Evolutionary conservation across 2,329 filamentous ascomycete genomes (phyloP).

Genomic region (Lizonia empirigonia): DNA sequence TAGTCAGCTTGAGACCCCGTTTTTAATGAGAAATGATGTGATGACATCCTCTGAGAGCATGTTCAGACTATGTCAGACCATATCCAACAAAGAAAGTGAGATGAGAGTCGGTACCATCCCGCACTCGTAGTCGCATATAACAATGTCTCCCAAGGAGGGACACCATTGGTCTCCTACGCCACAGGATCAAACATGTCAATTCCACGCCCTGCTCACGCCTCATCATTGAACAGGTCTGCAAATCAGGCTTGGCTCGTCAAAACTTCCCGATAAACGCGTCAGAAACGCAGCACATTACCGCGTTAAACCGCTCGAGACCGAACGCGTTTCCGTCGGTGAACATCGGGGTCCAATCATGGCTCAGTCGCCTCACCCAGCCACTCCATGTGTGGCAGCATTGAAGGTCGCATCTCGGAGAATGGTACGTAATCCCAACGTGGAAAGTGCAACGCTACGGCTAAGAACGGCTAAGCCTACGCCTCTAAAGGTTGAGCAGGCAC

Average conservation of each 20-base stretch:
- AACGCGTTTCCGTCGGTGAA: constrained; percentile 13
- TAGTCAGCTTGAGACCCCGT: too few relatives aligned
- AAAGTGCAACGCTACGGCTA: constrained; percentile 10
- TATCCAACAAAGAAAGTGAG: too few relatives aligned
- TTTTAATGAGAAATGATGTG: too few relatives aligned
- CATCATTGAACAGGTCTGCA: not conserved
- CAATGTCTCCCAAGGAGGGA: too few relatives aligned
- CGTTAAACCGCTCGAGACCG: constrained; percentile 14
- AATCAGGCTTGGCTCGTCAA: constrained; percentile 7
- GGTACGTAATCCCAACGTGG: constrained; percentile 13
- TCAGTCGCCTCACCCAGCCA: constrained; percentile 5
- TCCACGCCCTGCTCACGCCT: not conserved
- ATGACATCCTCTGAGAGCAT: too few relatives aligned
- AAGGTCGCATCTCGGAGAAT: constrained; percentile 16
- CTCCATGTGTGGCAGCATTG: constrained; percentile 6
- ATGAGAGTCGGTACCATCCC: too few relatives aligned
- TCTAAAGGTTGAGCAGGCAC: constrained; percentile 10
- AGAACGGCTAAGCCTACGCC: constrained; percentile 16
- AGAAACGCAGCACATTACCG: constrained; percentile 1
- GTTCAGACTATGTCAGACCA: too few relatives aligned
- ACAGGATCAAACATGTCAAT: constrained; percentile 1
- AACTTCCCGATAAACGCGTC: constrained; percentile 5
- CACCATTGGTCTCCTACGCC: not conserved
- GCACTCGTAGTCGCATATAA: too few relatives aligned
- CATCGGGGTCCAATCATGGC: constrained; percentile 7